Evolutionary conservation across 345 rosid species (phyloP).

Genomic region (Murraya paniculata): DNA sequence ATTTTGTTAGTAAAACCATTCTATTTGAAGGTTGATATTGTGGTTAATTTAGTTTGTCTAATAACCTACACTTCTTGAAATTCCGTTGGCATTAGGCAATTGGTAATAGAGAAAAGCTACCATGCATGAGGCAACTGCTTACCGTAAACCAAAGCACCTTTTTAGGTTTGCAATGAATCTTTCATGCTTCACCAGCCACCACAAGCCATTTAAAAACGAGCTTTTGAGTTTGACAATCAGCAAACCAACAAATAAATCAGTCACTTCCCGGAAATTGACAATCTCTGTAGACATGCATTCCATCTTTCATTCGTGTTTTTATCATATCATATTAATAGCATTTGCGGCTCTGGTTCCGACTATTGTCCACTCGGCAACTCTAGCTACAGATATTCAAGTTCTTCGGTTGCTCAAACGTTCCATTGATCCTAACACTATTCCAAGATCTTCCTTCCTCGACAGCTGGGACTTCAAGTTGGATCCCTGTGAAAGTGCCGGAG

Average conservation of each 20-base stretch:
- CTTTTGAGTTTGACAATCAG: neutral
- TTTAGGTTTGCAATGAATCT: neutral
- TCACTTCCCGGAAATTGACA: neutral
- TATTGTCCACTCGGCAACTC: conserved; percentile 17
- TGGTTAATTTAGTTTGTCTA: too few species aligned
- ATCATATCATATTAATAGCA: neutral
- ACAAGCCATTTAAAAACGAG: neutral
- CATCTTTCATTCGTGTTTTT: neutral
- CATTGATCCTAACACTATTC: conserved; percentile 48
- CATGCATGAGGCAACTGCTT: neutral
- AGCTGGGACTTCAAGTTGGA: conserved; percentile 59
- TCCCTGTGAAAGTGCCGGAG: conserved; percentile 45
- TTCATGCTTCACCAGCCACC: conserved; percentile 2
- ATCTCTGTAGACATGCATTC: neutral
- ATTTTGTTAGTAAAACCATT: too few species aligned
- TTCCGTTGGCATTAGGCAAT: neutral
- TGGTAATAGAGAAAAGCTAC: neutral
- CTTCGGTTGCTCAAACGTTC: conserved; percentile 34
- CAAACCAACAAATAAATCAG: neutral
- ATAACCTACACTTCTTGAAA: neutral
- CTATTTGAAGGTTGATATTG: too few species aligned
- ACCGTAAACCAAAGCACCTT: neutral
- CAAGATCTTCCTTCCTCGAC: conserved; percentile 37
- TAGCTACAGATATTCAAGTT: conserved; percentile 35
- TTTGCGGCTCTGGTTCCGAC: neutral